Evolutionary conservation across 1,284 basidiomycete species (phyloP).

Genomic region (Kalmanozyma brasiliensis): DNA sequence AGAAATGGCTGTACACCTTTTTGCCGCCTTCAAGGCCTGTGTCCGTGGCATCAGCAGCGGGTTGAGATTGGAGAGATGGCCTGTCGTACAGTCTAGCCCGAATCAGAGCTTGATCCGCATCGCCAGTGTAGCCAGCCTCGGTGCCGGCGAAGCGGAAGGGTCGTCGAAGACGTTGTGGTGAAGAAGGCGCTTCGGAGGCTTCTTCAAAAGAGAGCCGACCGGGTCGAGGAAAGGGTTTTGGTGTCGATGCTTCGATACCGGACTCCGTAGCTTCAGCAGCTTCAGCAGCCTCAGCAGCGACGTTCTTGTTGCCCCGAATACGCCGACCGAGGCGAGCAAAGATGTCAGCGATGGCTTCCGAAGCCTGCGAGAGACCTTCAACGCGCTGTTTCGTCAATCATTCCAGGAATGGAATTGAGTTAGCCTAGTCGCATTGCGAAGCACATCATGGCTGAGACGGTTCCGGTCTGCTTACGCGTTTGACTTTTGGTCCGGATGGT

Average conservation of each 20-base stretch:
- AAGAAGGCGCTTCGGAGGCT: background rate
- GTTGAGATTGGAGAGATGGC: conserved; percentile 4
- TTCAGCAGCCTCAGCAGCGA: too few species aligned
- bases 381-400: conserved; percentile 10
- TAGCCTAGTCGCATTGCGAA: too few species aligned
- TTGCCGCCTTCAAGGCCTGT: background rate
- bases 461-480: too few species aligned
- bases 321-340: conserved; percentile 6
- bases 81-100: conserved; percentile 1
- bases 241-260: too few species aligned
- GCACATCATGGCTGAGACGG: too few species aligned
- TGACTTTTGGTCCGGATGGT: conserved; percentile 5
- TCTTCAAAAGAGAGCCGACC: too few species aligned
- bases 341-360: conserved; percentile 3
- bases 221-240: background rate
- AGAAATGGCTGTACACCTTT: conserved; percentile 2
- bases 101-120: conserved; percentile 4
- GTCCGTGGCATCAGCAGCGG: background rate
- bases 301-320: conserved; percentile 3
- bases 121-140: conserved; percentile 20
- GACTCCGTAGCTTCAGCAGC: background rate
- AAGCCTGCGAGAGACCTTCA: background rate
- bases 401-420: too few species aligned
- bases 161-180: too few species aligned
- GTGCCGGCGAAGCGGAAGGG: conserved; percentile 14